phyloP scores from a whole-genome alignment of 768 basidiomycete genomes.

The Porphyrellus cyaneotinctus region DNA sequence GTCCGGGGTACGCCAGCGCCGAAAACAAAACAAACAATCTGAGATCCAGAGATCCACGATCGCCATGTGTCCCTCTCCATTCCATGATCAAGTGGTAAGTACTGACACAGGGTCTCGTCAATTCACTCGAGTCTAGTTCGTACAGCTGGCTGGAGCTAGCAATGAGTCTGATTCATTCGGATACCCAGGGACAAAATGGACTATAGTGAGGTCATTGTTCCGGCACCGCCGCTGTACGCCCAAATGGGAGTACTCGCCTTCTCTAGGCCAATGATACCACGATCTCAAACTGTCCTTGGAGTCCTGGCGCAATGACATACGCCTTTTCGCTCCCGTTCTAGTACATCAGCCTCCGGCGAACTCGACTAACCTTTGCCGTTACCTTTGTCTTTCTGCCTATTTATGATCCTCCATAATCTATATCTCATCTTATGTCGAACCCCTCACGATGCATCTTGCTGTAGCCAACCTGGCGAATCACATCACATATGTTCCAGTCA shows the following conservation, averaged over 20 bases:
- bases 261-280: neutral
- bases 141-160: too few species aligned
- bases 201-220: neutral
- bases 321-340: constrained; percentile 11
- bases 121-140: neutral
- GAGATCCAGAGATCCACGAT: constrained; percentile 27
- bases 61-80: constrained; percentile 1
- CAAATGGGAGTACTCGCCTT: constrained; percentile 8
- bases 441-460: constrained; percentile 16
- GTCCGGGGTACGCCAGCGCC: constrained; percentile 31
- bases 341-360: constrained; percentile 20
- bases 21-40: constrained; percentile 32
- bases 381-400: constrained; percentile 15
- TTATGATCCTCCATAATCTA: constrained; percentile 18
- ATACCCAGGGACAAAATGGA: neutral
- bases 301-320: constrained; percentile 9
- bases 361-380: constrained; percentile 18
- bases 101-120: neutral
- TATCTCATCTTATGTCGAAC: constrained; percentile 3
- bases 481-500: neutral
- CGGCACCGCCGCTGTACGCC: constrained; percentile 17
- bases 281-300: neutral
- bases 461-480: constrained; percentile 2
- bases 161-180: neutral
- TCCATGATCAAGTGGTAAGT: neutral